Evolutionary conservation across 228 moss, liverwort and hornwort genomes (phyloP), one percentile per base, ranked within the genome.

Genomic region (Sphagnum magellanicum): DNA sequence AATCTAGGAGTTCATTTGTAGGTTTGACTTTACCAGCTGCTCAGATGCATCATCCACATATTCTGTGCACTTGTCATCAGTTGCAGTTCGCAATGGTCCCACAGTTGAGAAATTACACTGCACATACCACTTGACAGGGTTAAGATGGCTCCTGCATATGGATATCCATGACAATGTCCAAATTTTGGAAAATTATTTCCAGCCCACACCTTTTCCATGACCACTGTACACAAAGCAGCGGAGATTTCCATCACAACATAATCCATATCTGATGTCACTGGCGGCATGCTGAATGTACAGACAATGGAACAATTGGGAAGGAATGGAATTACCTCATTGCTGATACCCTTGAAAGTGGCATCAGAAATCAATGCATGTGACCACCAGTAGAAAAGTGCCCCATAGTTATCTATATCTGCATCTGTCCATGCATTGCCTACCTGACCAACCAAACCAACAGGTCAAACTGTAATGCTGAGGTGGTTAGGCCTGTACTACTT

Each of bases 371-470:
- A 80, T 52, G 97, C 97, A 77, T 97, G 97, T 53, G 77, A 81
- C 97, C 97, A 93, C 97, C 93, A 93, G 71, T 52, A 97, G 71
- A 97, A 93, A 16, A 88, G 60, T 16, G 93, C 90, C 53, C 93
- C 97, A 75, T 79, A 88, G 73, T 97, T 97, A 75, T 97, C 97
- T 47, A 89, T 73, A 8, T 70, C 52, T 71, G 97, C 66, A 72
- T 97, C 93, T 49, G 91, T 93, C 93, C 93, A 97, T 47, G 91
- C 93, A 76, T 97, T 97, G 65, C 97, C 97, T 65, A 93, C 70
- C 89, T 95, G 87, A 76, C 70, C 60, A 16, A 59, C 48, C 49
- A 49, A 63, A 8, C 32, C 32, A 32, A 32, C 32, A 32, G 32
- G 32, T 32, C 3, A 32, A 2, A 32, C 32, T 32, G 32, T 32